phyloP scores from a whole-genome alignment of 192 early-diverging fungal species.

The Spinellus fusiger region DNA sequence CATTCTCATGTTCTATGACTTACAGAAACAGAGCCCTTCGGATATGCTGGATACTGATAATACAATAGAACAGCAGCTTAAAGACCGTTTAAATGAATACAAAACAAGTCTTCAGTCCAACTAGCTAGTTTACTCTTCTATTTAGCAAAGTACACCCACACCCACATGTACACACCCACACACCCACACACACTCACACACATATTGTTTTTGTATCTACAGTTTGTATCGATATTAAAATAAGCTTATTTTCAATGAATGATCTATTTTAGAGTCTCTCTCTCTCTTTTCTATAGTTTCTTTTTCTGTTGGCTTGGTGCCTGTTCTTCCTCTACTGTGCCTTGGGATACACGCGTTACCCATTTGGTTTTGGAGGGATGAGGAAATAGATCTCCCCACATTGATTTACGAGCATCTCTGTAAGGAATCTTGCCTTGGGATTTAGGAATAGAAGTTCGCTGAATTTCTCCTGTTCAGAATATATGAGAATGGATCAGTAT shows the following conservation, averaged over 20 bases:
- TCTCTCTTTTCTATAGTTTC: background rate
- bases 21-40: background rate
- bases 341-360: constrained; percentile 13
- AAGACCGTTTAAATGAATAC: constrained; percentile 2
- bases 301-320: background rate
- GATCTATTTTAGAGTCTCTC: too few species aligned
- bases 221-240: background rate
- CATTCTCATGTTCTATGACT: background rate
- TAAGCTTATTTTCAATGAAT: background rate
- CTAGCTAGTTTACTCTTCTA: too few species aligned
- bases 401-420: constrained; percentile 65
- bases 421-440: constrained; percentile 64
- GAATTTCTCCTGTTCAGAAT: constrained; percentile 37
- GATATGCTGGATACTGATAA: background rate
- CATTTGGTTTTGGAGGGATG: constrained; percentile 55
- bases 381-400: constrained; percentile 84
- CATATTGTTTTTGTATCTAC: constrained; percentile 4
- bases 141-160: too few species aligned
- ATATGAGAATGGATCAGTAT: background rate
- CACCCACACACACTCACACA: too few species aligned
- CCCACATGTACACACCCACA: too few species aligned
- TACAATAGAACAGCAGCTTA: constrained; percentile 3
- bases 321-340: background rate
- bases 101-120: background rate
- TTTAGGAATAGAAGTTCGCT: constrained; percentile 67